Base-by-base conservation (phyloP, 495 filamentous ascomycete species). In the Emericellopsis terricola region DNA sequence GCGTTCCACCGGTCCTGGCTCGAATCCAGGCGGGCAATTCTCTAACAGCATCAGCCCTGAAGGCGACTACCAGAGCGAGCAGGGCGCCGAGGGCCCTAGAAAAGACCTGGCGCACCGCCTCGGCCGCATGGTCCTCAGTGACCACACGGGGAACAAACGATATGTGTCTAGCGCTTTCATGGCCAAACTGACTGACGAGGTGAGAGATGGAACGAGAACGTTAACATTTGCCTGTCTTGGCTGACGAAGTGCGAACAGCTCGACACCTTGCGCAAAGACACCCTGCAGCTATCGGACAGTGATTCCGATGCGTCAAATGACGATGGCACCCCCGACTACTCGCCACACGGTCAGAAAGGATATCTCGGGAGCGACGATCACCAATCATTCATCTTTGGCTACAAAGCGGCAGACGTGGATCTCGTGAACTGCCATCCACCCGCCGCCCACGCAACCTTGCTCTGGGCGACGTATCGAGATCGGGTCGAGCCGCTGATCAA, bases 121-220 rank as follows among this genome's bases (percentile, higher is more conserved):
- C 37, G 87, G 87, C 21, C 64, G 84, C 33, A 50, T 96, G 43
- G 78, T 38, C 7, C 15, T 38, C 30, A 82, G 81, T 39, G 79
- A 91, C 44, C 34, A 37, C 41, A 66, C 71, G 31, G 76, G 77
- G 2, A 73, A 70, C 42, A 81, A 74, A 42, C 65, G 81, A 47
- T 94, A 94, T 55, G 76, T 94, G 38, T 86, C 80, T 50, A 86
- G 77, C 53, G 75, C 73, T 11, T 81, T 93, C 33, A 94, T 85
- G 86, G 73, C 78, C n/a, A 81, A 70, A 40, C 60, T 94, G 29
- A 81, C 74, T 32, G 81, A 87, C 38, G 83, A 94, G 69, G 83
- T 83, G 43, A n/a, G n/a, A n/a, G n/a, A n/a, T n/a, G n/a, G n/a
- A n/a, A n/a, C n/a, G n/a, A n/a, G n/a, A n/a, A n/a, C n/a, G n/a